phyloP scores from a whole-genome alignment of 805 yeast species.

The Kurtzmaniella fragi region DNA sequence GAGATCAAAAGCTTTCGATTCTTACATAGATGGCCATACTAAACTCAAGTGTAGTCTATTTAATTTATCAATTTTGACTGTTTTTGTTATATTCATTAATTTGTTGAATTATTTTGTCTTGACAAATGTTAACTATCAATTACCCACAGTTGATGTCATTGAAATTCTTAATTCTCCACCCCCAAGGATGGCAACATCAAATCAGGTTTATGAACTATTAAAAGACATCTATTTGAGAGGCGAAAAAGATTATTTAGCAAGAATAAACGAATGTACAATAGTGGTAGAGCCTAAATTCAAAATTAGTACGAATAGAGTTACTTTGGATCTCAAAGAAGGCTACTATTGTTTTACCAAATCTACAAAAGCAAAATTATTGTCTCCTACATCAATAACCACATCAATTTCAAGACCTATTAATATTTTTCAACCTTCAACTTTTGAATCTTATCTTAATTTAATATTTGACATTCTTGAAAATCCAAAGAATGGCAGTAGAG shows the following conservation, averaged over 20 bases:
- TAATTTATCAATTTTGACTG: too few species aligned
- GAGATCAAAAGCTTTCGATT: too few species aligned
- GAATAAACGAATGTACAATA: conserved; percentile 13
- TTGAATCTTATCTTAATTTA: too few species aligned
- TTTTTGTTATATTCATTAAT: too few species aligned
- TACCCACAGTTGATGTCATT: neutral
- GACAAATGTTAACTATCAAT: neutral
- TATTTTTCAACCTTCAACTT: too few species aligned
- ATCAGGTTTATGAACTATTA: conserved; percentile 3
- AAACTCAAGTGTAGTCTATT: too few species aligned
- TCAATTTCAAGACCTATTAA: too few species aligned
- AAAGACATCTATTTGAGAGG: conserved; percentile 15
- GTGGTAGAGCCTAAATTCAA: conserved; percentile 11
- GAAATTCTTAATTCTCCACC: neutral
- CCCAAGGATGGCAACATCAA: neutral
- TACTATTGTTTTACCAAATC: neutral
- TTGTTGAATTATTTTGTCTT: neutral
- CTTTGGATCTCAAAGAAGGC: conserved; percentile 1
- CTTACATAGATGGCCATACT: too few species aligned
- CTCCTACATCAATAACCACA: too few species aligned
- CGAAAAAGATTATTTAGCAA: conserved; percentile 13
- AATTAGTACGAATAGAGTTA: neutral
- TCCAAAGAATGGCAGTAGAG: too few species aligned
- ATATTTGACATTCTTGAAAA: too few species aligned
- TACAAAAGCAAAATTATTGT: too few species aligned